Evolutionary conservation across 2,329 filamentous ascomycete species (phyloP).

Genomic region (Penicillium sp.): DNA sequence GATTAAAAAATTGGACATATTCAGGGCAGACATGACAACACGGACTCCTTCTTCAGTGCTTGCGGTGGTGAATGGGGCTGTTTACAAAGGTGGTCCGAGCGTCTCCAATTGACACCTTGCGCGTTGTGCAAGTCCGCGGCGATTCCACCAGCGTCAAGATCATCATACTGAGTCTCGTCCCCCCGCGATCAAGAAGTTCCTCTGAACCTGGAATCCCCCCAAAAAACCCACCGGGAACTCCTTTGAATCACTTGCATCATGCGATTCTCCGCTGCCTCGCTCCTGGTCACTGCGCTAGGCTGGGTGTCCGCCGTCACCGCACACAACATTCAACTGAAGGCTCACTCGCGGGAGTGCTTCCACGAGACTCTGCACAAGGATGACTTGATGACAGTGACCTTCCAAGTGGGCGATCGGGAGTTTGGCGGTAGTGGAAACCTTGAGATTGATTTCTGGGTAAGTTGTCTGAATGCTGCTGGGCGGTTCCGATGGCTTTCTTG

Average conservation of each 20-base stretch:
- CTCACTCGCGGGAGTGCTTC: slow-evolving; percentile 95
- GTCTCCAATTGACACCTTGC: slow-evolving; percentile 34
- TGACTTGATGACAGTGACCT: slow-evolving; percentile 97
- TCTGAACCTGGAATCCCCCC: neutral
- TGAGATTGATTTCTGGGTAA: slow-evolving; percentile 97
- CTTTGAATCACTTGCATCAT: slow-evolving; percentile 24
- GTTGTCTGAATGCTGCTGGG: slow-evolving; percentile 21
- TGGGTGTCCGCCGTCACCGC: slow-evolving; percentile 59
- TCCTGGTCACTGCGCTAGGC: slow-evolving; percentile 49
- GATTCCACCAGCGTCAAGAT: slow-evolving; percentile 1
- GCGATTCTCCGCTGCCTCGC: slow-evolving; percentile 36
- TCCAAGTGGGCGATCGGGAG: slow-evolving; percentile 94
- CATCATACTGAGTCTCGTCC: neutral
- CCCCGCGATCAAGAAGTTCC: slow-evolving; percentile 2
- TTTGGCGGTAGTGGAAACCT: slow-evolving; percentile 92
- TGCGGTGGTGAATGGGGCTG: neutral
- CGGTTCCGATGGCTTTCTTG: neutral
- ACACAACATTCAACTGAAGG: slow-evolving; percentile 93
- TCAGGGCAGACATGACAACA: too few relatives aligned
- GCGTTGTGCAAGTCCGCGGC: slow-evolving; percentile 15
- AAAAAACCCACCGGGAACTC: neutral
- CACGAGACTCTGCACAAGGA: slow-evolving; percentile 87
- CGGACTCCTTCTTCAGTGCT: too few relatives aligned
- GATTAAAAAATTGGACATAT: too few relatives aligned
- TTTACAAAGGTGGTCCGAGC: slow-evolving; percentile 30